These are phyloP conservation scores for Lasiodiplodia gonubiensis DNA, from an alignment of 2,329 filamentous ascomycete genomes.

Conservation along the genomic window DNA sequence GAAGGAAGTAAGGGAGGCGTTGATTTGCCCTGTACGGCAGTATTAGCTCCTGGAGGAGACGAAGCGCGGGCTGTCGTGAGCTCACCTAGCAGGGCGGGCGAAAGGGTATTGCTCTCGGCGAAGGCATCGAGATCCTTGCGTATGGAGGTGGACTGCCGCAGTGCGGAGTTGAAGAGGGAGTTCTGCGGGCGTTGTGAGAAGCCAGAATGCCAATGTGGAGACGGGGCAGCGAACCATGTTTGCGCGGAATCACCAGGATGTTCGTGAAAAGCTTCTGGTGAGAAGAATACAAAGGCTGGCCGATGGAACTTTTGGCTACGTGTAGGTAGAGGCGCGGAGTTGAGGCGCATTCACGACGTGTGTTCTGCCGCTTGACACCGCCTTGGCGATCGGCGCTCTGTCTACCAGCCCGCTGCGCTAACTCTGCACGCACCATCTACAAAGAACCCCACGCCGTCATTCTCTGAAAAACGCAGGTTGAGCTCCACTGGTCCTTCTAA, in stretches of 20 bases:
- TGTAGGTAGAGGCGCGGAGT: constrained; percentile 23
- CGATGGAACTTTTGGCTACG: constrained; percentile 9
- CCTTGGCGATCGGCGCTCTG: constrained; percentile 12
- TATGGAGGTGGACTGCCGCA: constrained; percentile 82
- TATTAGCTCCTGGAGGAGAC: background rate
- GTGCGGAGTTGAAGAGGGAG: constrained; percentile 81
- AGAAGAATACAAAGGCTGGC: background rate
- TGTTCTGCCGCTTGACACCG: constrained; percentile 8
- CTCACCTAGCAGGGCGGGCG: constrained; percentile 65
- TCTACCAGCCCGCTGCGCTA: background rate
- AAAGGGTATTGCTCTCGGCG: constrained; percentile 63
- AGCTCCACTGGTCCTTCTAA: background rate
- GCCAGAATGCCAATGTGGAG: background rate
- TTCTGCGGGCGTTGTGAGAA: constrained; percentile 60
- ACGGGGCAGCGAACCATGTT: constrained; percentile 18
- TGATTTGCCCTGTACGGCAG: constrained; percentile 19
- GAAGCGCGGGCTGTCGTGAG: too few species aligned
- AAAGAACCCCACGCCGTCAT: background rate
- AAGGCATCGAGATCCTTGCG: constrained; percentile 77
- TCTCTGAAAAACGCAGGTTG: background rate
- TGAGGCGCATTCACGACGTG: constrained; percentile 13
- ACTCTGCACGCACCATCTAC: too few species aligned
- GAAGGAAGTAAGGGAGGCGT: constrained; percentile 71
- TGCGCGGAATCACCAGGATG: background rate
- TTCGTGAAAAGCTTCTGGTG: background rate